Base-by-base conservation (phyloP, 805 yeast genomes). In the Metschnikowia peoriensis region DNA sequence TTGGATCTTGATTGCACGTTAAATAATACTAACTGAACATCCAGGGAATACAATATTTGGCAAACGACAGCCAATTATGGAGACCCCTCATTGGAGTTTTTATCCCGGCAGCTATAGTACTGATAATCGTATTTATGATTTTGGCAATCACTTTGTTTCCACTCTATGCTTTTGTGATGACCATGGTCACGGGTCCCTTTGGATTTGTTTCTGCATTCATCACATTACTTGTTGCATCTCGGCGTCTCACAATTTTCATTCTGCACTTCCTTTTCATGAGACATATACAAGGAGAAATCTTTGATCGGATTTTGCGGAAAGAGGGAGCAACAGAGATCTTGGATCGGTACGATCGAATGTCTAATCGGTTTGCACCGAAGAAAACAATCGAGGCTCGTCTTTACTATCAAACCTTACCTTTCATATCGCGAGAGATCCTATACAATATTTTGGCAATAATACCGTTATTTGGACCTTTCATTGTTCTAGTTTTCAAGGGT, bases 391-490 rank as follows among this genome's bases (percentile, higher is more conserved):
- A 28, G 15, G 32, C 28, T 38, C 47, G 56, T 38, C 44, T 56
- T 9, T 35, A 44, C n/a, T 44, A 45, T 10, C 49, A 54, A 17
- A 35, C 51, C 1, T 38, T 81, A 67, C 46, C 58, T 5, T 51
- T 47, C 22, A 14, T 79, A 0, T 15, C 66, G 7, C 70, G 76
- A 49, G 69, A 75, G 2, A 1, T 75, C 0, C 14, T 72, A 0
- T 65, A 73, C 17, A 58, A 80, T 15, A 14, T 71, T 0, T 61
- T 84, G 11, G 76, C 78, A 32, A 65, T 75, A 48, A 71, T 86
- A 12, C 91, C 91, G 0, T 38, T 84, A 7, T 16, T 81, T 6
- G 91, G 91, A 0, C 87, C 88, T 0, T n/a, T 78, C 6, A 28
- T 82, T 8, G 76, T 81, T 10, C 66, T 83, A 12, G 49, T 80